Base-by-base conservation (phyloP, 1,139 yeast genomes). In the Pichia sp. region DNA sequence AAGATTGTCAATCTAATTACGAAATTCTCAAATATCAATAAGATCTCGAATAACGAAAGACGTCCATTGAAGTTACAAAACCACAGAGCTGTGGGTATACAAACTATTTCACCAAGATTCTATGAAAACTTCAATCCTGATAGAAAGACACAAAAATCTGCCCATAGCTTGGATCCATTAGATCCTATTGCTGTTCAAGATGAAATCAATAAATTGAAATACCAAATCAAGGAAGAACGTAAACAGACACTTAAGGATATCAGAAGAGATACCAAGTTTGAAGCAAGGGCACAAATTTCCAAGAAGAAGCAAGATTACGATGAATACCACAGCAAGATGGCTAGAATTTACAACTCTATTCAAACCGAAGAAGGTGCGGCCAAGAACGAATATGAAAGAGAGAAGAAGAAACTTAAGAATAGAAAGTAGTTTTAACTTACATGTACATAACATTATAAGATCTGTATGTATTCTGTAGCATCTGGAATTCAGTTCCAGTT, bases 41-140 rank as follows among this genome's bases (percentile, higher is more conserved):
- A 72, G 46, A 69, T 85, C 50, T 67, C 78, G 5, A 51, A 47
- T 4, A 64, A 66, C 28, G 79, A 76, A 46, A 79, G 92, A 49
- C 68, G 62, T 48, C 97, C 97, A 47, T 73, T 92, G 54, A 68
- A 80, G n/a, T 72, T 92, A 52, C 99, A 94, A 67, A 68, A 77
- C n/a, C 97, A 90, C 66, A 79, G 77, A 58, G 87, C 95, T 33
- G 64, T 92, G 47, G 85, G 96, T 4, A 84, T 94, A 58, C 83
- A 92, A 41, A 77, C 95, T 1, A 76, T 74, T 59, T 84, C 90
- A 38, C 99, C 99, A 53, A 83, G 85, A 66, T 94, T 85, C 61
- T 97, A 90, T 66, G 97, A 87, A 59, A 87, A 88, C 69, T 94
- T 83, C 75, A 90, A 88, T 67, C 95, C 97, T 49, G 97, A 87